phyloP scores from a whole-genome alignment of 2,329 filamentous ascomycete genomes.

The Claviceps arundinis region DNA sequence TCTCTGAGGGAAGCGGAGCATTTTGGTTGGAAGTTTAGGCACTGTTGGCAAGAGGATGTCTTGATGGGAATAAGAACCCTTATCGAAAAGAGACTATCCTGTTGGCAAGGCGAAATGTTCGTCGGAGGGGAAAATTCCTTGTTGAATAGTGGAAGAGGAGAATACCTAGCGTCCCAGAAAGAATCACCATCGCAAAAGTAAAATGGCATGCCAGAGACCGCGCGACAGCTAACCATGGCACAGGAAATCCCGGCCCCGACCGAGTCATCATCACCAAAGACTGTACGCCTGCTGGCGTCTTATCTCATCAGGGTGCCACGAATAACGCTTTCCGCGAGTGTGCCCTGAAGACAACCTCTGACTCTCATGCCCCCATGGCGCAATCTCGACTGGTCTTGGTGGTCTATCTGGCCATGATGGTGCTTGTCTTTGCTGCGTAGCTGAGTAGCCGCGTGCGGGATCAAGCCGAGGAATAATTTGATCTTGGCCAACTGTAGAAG shows the following conservation, averaged over 20 bases:
- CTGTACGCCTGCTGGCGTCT: conserved; percentile 42
- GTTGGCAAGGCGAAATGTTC: too few species aligned
- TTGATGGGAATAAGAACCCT: too few species aligned
- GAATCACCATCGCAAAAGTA: background rate
- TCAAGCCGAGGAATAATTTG: background rate
- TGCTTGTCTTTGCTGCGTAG: background rate
- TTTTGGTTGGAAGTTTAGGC: too few species aligned
- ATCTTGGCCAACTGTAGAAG: background rate
- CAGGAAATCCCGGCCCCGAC: conserved; percentile 48
- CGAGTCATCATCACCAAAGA: conserved; percentile 45
- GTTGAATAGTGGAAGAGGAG: background rate
- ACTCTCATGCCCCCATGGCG: background rate
- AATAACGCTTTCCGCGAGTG: conserved; percentile 5
- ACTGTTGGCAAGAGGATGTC: too few species aligned
- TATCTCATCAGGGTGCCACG: conserved; percentile 35
- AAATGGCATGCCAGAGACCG: too few species aligned
- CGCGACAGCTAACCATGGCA: background rate
- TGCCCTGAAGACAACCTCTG: background rate
- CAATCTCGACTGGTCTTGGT: background rate
- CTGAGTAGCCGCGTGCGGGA: background rate
- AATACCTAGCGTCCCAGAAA: background rate
- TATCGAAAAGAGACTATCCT: too few species aligned
- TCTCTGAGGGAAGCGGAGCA: too few species aligned
- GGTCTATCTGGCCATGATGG: background rate
- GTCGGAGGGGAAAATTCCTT: too few species aligned